phyloP scores from a whole-genome alignment of 2,329 filamentous ascomycete genomes.

The Colletotrichum cuscutae region DNA sequence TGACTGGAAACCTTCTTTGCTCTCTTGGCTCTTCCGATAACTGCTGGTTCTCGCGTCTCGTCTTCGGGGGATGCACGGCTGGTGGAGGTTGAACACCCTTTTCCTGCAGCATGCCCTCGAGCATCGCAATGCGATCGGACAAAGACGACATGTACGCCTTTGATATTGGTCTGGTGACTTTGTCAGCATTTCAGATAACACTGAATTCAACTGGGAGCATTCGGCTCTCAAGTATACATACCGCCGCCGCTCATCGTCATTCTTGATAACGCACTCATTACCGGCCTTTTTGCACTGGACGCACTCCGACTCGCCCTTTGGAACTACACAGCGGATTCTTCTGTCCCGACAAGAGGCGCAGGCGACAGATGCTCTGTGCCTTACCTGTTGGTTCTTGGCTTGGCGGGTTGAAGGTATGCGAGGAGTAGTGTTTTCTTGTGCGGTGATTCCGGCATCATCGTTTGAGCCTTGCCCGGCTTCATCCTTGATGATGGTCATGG shows the following conservation, averaged over 20 bases:
- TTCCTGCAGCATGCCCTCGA: slow-evolving; percentile 62
- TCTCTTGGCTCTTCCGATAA: slow-evolving; percentile 35
- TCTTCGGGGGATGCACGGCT: slow-evolving; percentile 64
- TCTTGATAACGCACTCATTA: slow-evolving; percentile 64
- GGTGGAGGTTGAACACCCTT: slow-evolving; percentile 60
- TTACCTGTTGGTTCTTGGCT: slow-evolving; percentile 48
- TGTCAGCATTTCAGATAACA: slow-evolving; percentile 21
- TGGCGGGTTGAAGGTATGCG: slow-evolving; percentile 41
- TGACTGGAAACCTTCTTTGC: slow-evolving; percentile 12
- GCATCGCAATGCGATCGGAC: slow-evolving; percentile 61
- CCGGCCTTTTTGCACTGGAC: slow-evolving; percentile 63
- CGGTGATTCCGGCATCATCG: slow-evolving; percentile 40
- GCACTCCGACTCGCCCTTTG: slow-evolving; percentile 60
- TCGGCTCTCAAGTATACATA: slow-evolving; percentile 39
- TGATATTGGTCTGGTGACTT: slow-evolving; percentile 60
- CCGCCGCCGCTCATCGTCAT: slow-evolving; percentile 66
- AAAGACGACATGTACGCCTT: slow-evolving; percentile 68
- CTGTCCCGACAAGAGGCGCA: slow-evolving; percentile 63
- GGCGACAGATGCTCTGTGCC: slow-evolving; percentile 63
- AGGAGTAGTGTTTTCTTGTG: slow-evolving; percentile 48
- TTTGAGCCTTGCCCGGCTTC: slow-evolving; percentile 28
- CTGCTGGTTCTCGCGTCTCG: slow-evolving; percentile 49
- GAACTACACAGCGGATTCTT: slow-evolving; percentile 62
- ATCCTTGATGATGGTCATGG: slow-evolving; percentile 2
- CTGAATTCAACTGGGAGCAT: background rate